Evolutionary conservation across 2,329 filamentous ascomycete genomes (phyloP).

Genomic region (Boeremia lycopersici): DNA sequence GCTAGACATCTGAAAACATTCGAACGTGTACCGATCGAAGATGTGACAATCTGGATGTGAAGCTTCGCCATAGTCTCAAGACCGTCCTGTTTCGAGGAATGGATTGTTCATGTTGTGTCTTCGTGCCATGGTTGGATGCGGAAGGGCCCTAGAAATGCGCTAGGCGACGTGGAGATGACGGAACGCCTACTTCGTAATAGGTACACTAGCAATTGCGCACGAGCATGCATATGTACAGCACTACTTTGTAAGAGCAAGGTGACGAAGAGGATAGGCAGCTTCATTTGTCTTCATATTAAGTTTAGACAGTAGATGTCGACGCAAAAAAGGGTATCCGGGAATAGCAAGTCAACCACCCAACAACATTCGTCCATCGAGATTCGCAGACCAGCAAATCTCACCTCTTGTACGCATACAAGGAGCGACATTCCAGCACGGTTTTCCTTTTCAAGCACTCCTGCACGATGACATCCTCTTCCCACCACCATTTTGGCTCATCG

Average conservation of each 20-base stretch:
- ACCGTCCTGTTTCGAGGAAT: background rate
- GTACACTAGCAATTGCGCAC: too few species aligned
- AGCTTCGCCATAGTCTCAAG: background rate
- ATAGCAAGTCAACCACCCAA: conserved; percentile 5
- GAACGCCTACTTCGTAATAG: background rate
- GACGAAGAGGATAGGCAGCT: background rate
- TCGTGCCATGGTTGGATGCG: background rate
- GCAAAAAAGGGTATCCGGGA: conserved; percentile 17
- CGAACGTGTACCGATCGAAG: background rate
- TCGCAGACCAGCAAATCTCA: background rate
- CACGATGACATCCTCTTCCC: conserved; percentile 47
- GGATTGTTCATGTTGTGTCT: background rate
- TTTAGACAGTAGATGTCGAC: background rate
- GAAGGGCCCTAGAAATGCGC: conserved; percentile 3
- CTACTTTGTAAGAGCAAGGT: too few species aligned
- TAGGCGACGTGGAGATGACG: background rate
- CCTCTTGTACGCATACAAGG: conserved; percentile 44
- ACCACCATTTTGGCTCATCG: conserved; percentile 45
- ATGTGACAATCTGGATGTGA: background rate
- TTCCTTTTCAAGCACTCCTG: conserved; percentile 43
- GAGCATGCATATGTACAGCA: too few species aligned
- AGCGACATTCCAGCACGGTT: conserved; percentile 47
- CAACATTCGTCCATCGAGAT: background rate
- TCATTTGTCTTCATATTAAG: background rate
- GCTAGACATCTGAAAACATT: conserved; percentile 7